Evolutionary conservation across 768 basidiomycete species (phyloP), one percentile per base, ranked within the genome.

Genomic region (Leccinellum albellum): DNA sequence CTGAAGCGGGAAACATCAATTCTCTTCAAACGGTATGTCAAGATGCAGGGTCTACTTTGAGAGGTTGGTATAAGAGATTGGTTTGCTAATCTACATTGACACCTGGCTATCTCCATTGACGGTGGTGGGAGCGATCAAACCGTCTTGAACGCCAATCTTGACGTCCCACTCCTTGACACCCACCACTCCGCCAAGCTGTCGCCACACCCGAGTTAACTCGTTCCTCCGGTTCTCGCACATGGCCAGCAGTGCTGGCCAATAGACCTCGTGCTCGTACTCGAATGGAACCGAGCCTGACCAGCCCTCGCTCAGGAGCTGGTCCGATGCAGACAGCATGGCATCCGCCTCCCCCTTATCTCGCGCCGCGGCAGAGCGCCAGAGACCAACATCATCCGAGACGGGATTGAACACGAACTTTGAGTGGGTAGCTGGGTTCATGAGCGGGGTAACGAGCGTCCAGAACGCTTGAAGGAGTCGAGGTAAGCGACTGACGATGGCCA

Each of bases 131-230:
- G 10, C 17, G 7, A 56, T 15, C 46, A 48, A 15, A 32, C 53
- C 63, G 48, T 69, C 69, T 20, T 61, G 62, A 20, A 63, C 56
- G 13, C 59, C 56, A 42, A 69, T 35, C 68, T 91, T 93, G 63
- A 88, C 85, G 21, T 89, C 87, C 82, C 86, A 91, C 67, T 96
- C 93, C 66, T 81, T 85, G 32, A 86, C 67, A 2, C 93, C 93
- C 23, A 93, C 75, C 51, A 64, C 77, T 1, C 78, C 89, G 2
- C 93, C 94, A 20, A 88, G 74, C 52, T 74, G 70, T 49, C 76
- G 76, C 94, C 94, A 96, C 40, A 76, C 80, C 48, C 78, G 77
- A 60, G 79, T 73, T 79, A 84, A 82, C 20, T 49, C 66, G 42
- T 75, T 72, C 51, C 76, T 75, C 40, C 83, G 78, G 57, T 79